Conservation (phyloP, 1,284 basidiomycete species). For the Golubevia pallescens region DNA sequence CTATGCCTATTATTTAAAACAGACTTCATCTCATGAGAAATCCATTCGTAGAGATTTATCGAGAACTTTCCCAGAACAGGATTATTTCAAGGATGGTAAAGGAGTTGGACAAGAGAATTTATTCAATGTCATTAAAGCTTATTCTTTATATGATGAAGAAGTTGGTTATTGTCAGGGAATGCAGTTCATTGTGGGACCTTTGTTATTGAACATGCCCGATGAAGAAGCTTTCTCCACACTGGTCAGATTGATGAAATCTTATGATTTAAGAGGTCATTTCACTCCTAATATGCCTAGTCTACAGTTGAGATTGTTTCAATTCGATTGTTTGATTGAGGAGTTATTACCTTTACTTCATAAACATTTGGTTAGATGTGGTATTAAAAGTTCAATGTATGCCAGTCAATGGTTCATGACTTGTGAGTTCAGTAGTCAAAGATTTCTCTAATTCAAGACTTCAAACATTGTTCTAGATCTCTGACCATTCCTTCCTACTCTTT, state of each 20-base stretch:
- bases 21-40: conserved; percentile 86
- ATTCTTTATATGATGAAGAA: conserved; percentile 57
- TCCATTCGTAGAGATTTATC: conserved; percentile 88
- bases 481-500: too few relatives aligned
- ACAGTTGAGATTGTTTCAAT: conserved; percentile 85
- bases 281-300: conserved; percentile 97
- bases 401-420: conserved; percentile 95
- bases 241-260: conserved; percentile 96
- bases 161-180: conserved; percentile 56
- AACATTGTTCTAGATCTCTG: too few relatives aligned
- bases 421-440: too few relatives aligned
- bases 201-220: conserved; percentile 76
- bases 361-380: conserved; percentile 87
- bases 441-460: too few relatives aligned
- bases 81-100: conserved; percentile 55
- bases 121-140: conserved; percentile 62
- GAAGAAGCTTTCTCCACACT: conserved; percentile 96
- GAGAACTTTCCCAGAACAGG: conserved; percentile 90
- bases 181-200: background rate
- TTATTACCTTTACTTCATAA: conserved; percentile 85
- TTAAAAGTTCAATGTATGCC: conserved; percentile 88
- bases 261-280: conserved; percentile 93
- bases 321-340: conserved; percentile 92
- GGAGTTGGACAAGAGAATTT: conserved; percentile 54
- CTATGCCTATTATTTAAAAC: conserved; percentile 83